phyloP scores from a whole-genome alignment of 805 yeast species.

The Saccharomycopsis olivae region DNA sequence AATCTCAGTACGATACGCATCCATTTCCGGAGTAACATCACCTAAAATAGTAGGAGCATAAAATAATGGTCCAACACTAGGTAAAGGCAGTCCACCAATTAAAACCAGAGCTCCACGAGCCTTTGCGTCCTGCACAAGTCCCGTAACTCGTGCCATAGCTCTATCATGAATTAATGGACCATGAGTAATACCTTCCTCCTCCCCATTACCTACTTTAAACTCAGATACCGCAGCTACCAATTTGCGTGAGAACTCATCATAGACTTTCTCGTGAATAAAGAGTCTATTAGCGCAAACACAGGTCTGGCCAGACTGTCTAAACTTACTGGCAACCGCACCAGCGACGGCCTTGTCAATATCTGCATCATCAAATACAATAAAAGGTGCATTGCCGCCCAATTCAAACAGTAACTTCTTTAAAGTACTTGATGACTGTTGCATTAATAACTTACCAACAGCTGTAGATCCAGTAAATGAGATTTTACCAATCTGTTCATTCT shows the following conservation, averaged over 20 bases:
- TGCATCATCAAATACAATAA: slow-evolving; percentile 66
- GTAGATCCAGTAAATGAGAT: slow-evolving; percentile 77
- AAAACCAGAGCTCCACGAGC: slow-evolving; percentile 54
- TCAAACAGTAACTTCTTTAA: slow-evolving; percentile 65
- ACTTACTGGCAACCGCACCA: slow-evolving; percentile 57
- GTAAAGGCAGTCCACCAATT: slow-evolving; percentile 46
- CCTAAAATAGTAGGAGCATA: slow-evolving; percentile 59
- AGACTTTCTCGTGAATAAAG: slow-evolving; percentile 52
- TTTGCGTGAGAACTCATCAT: slow-evolving; percentile 46
- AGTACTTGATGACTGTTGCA: slow-evolving; percentile 49
- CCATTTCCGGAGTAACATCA: slow-evolving; percentile 48
- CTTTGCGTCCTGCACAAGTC: slow-evolving; percentile 58
- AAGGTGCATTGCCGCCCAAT: slow-evolving; percentile 77
- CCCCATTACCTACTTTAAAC: slow-evolving; percentile 53
- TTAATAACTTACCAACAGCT: slow-evolving; percentile 54
- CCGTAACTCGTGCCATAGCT: slow-evolving; percentile 49
- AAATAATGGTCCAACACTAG: slow-evolving; percentile 51
- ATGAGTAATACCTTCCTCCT: slow-evolving; percentile 48
- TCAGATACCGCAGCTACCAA: slow-evolving; percentile 36
- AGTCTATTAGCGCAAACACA: slow-evolving; percentile 74
- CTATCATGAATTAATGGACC: slow-evolving; percentile 65
- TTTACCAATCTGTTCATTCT: slow-evolving; percentile 46
- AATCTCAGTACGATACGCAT: slow-evolving; percentile 58
- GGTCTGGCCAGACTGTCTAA: slow-evolving; percentile 72
- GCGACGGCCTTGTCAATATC: slow-evolving; percentile 54